Base-by-base conservation (phyloP, 106 monocot species). In the Narthecium ossifragum region DNA sequence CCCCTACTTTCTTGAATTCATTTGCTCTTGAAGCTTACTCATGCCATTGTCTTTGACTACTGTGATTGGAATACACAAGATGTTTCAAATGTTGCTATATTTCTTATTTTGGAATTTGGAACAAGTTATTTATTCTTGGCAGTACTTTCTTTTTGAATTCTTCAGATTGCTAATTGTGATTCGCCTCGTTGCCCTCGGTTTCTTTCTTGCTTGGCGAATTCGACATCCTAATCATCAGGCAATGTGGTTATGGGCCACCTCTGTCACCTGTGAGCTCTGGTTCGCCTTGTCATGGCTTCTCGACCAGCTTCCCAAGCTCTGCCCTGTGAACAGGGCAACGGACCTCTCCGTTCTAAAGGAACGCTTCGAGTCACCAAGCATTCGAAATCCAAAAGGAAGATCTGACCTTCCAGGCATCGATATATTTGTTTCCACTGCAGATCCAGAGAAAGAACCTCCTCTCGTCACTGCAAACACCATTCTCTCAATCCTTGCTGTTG, bases 241-340 rank as follows among this genome's bases (percentile, higher is more conserved):
- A 7, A 80, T 88, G 63, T 88, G 83, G 80, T 59, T 88, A 15
- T 88, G 88, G 88, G 84, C 66, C 2, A 65, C 80, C 71, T 88
- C 88, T 14, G 51, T 84, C 2, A 62, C 71, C 22, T 88, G 88
- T 29, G 88, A 88, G 72, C 57, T 84, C 61, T 88, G 88, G 88
- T 88, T 88, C 40, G 84, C 83, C 2, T 45, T 80, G 46, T 88
- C 88, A 4, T 88, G 88, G 88, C 71, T 88, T 6, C 77, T 88
- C 3, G 88, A 88, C 64, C 88, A 88, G 68, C 84, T 88, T 39
- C 88, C 88, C 27, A 88, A 88, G 74, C 74, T 88, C 67, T 77
- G 74, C 62, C 88, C 88, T 1, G 77, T 88, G 2, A 88, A 77
- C 68, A 30, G 88, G 14, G 71, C 70, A 2, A 78, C 88, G 1